Conservation (phyloP, 1,284 basidiomycete species). For the Coniophora puteana region DNA sequence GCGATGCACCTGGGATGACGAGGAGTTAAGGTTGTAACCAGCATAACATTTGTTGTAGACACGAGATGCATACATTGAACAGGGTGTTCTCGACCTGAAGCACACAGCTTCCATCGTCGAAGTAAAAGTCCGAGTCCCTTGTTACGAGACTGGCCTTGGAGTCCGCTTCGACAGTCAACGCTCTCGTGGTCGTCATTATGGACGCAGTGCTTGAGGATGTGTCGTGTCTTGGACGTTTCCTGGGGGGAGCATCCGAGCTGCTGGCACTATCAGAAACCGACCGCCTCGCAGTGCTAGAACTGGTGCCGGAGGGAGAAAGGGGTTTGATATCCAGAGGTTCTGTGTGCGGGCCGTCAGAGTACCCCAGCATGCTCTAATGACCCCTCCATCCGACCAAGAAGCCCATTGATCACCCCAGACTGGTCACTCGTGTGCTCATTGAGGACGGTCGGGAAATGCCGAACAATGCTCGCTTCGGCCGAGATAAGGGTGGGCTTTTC, state of each 20-base stretch:
- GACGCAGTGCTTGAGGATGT: conserved; percentile 5
- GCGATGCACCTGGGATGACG: conserved; percentile 56
- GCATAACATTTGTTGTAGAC: conserved; percentile 4
- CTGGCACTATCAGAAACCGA: not conserved
- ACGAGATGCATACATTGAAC: conserved; percentile 50
- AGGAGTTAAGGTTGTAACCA: not conserved
- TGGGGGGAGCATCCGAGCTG: conserved; percentile 6
- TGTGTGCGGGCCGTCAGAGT: too few relatives aligned
- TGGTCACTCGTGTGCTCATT: too few relatives aligned
- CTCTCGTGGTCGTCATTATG: too few relatives aligned
- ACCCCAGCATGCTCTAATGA: too few relatives aligned
- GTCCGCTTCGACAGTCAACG: not conserved
- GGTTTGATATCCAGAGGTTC: too few relatives aligned
- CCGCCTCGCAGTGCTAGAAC: not conserved
- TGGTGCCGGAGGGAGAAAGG: too few relatives aligned
- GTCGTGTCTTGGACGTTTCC: conserved; percentile 8
- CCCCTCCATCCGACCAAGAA: too few relatives aligned
- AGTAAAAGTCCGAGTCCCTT: conserved; percentile 39
- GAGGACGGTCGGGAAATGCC: too few relatives aligned
- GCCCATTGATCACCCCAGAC: too few relatives aligned
- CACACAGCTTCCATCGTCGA: conserved; percentile 60
- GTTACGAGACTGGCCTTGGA: too few relatives aligned
- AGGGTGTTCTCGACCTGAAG: conserved; percentile 54
- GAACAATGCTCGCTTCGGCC: too few relatives aligned
- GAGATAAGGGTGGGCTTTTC: too few relatives aligned